Evolutionary conservation across 2,329 filamentous ascomycete genomes (phyloP).

Genomic region (Fusarium algeriense): DNA sequence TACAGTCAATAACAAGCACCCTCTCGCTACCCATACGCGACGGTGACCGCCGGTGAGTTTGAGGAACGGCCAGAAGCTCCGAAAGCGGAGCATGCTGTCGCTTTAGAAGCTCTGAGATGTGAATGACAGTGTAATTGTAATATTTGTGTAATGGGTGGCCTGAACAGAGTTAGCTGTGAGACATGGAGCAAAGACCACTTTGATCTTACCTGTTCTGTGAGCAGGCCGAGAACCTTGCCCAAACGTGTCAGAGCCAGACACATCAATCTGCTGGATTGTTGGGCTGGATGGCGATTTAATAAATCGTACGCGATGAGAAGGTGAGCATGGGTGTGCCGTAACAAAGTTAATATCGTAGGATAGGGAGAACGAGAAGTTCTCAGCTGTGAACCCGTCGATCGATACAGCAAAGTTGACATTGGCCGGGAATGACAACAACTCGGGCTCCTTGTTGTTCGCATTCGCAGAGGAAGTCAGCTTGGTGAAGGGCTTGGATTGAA

Average conservation of each 20-base stretch:
- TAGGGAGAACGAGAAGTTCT: conserved; percentile 61
- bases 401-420: conserved; percentile 53
- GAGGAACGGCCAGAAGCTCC: conserved; percentile 57
- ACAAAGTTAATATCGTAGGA: conserved; percentile 73
- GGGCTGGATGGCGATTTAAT: conserved; percentile 71
- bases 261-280: conserved; percentile 68
- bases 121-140: conserved; percentile 70
- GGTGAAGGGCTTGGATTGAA: conserved; percentile 59
- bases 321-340: conserved; percentile 73
- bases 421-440: conserved; percentile 53
- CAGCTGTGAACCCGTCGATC: conserved; percentile 55
- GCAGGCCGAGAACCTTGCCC: conserved; percentile 61
- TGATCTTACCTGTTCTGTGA: conserved; percentile 60
- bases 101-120: conserved; percentile 68
- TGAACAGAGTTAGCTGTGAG: conserved; percentile 46
- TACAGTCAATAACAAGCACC: conserved; percentile 74
- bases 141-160: conserved; percentile 74
- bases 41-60: conserved; percentile 48
- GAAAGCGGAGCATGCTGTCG: conserved; percentile 61
- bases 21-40: conserved; percentile 46
- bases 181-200: background rate
- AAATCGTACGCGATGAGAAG: conserved; percentile 68
- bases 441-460: conserved; percentile 45
- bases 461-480: conserved; percentile 41
- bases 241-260: conserved; percentile 59